Conservation (phyloP, 2,329 filamentous ascomycete species). For the Claviceps monticola region DNA sequence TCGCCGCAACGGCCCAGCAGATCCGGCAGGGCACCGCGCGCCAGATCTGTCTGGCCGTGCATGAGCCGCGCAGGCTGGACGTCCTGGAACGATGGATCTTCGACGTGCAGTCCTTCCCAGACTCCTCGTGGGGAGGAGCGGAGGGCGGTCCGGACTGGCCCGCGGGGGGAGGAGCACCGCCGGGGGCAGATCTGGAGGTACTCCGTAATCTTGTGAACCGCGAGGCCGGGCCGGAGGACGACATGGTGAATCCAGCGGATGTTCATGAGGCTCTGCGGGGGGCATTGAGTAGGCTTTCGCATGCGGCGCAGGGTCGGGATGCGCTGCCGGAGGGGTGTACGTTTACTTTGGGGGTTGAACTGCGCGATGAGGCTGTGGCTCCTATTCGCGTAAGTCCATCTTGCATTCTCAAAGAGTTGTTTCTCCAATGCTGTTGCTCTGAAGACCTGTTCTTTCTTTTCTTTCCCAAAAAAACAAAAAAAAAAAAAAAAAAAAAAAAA, state of each 20-base stretch:
- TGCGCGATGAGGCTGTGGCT: slow-evolving; percentile 44
- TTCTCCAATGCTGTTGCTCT: background rate
- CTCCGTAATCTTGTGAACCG: slow-evolving; percentile 11
- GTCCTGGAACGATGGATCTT: slow-evolving; percentile 51
- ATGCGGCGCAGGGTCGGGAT: slow-evolving; percentile 41
- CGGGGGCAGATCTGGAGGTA: background rate
- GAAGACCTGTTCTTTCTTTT: background rate
- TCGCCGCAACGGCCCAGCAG: slow-evolving; percentile 56
- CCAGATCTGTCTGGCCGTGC: slow-evolving; percentile 35
- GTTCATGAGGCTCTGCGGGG: slow-evolving; percentile 61
- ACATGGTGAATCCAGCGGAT: slow-evolving; percentile 37
- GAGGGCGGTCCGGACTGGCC: background rate
- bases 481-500: background rate
- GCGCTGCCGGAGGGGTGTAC: slow-evolving; percentile 51
- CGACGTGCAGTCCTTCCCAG: slow-evolving; percentile 39
- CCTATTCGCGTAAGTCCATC: slow-evolving; percentile 40
- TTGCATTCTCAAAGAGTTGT: background rate
- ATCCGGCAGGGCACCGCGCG: slow-evolving; percentile 42
- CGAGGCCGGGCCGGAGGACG: slow-evolving; percentile 13
- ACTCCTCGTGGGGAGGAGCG: background rate
- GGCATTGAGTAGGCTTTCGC: slow-evolving; percentile 47
- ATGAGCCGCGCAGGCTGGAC: slow-evolving; percentile 21
- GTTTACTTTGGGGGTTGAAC: slow-evolving; percentile 63
- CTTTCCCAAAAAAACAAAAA: no score
- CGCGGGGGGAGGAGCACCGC: background rate